Percentiles rank a stretch among this genome's conserved stretches.
These are phyloP conservation scores for Lathyrus oleraceus DNA, from an alignment of 306 rosid species.

Conservation along the genomic window DNA sequence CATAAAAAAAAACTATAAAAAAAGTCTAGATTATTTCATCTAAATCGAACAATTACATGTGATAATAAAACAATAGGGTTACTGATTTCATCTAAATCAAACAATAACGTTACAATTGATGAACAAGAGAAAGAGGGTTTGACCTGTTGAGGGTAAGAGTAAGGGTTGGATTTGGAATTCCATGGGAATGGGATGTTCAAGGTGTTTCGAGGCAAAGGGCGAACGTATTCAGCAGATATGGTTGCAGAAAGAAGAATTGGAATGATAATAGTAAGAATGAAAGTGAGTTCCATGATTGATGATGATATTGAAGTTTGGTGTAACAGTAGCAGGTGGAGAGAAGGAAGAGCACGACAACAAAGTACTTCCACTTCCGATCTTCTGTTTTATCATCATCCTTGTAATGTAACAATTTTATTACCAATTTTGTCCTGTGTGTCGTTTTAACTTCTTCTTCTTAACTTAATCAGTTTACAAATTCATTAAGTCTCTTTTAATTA, in stretches of 20 bases:
- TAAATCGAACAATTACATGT: no score
- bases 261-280: conserved; percentile 17
- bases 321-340: not conserved
- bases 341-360: conserved; percentile 22
- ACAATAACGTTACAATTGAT: not conserved
- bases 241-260: conserved; percentile 28
- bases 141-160: conserved; percentile 83
- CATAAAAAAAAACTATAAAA: no score
- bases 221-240: conserved; percentile 56
- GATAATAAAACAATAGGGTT: no score
- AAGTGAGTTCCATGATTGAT: conserved; percentile 48
- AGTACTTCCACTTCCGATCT: conserved; percentile 14
- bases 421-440: not conserved
- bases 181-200: conserved; percentile 56
- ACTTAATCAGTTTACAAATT: no score
- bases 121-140: not conserved
- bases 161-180: conserved; percentile 34
- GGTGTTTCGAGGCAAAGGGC: conserved; percentile 71
- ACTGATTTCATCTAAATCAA: no score
- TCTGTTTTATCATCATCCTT: not conserved
- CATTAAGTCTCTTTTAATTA: no score
- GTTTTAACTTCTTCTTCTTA: not conserved
- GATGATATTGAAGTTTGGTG: not conserved
- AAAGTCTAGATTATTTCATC: no score
- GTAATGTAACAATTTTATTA: not conserved